Evolutionary conservation across 2,329 filamentous ascomycete genomes (phyloP), one percentile per base, ranked within the genome.

Genomic region (Zalaria sp.): DNA sequence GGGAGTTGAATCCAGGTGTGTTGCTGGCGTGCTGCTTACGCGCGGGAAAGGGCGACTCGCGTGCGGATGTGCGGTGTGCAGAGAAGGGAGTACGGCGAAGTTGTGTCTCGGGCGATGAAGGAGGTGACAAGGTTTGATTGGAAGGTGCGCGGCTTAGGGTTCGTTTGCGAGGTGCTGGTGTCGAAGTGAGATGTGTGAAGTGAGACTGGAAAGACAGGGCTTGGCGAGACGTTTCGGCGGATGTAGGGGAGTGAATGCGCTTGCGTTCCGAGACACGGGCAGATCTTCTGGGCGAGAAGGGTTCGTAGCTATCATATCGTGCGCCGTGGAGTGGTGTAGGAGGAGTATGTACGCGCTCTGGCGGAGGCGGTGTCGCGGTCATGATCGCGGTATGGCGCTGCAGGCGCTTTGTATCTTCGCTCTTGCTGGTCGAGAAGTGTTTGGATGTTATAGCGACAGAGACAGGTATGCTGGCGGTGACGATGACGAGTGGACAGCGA

Each of bases 251-350:
- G 37, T n/a, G 36, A 25, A 41, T 31, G 18, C 31, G 43, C 25
- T 35, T 37, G 34, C 41, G 43, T 36, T 37, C 28, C 18, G 31
- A 35, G 27, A 83, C 70, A 49, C 81, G 73, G 45, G 73, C 71
- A 3, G 78, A 82, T 53, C 82, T 81, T 58, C 81, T 74, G 42
- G 80, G 78, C 46, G 79, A 77, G 56, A 78, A 87, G 36, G 82
- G 82, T 54, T 83, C 73, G 68, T 79, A 87, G 47, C 68, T 63
- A 60, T 88, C 82, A 49, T 71, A 67, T 53, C 69, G 77, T 32
- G 61, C 43, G 38, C 81, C 82, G 54, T 77, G 72, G 45, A 72
- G 73, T 38, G 83, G 83, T 42, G 82, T 78, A 34, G 74, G 73
- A 46, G 83, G 83, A 38, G 79, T 83, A 56, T 68, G 75, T 47